Percentiles rank a stretch among this genome's conserved stretches.
phyloP scores from a whole-genome alignment of 352 stramenopile species.

The Phytophthora cactorum region DNA sequence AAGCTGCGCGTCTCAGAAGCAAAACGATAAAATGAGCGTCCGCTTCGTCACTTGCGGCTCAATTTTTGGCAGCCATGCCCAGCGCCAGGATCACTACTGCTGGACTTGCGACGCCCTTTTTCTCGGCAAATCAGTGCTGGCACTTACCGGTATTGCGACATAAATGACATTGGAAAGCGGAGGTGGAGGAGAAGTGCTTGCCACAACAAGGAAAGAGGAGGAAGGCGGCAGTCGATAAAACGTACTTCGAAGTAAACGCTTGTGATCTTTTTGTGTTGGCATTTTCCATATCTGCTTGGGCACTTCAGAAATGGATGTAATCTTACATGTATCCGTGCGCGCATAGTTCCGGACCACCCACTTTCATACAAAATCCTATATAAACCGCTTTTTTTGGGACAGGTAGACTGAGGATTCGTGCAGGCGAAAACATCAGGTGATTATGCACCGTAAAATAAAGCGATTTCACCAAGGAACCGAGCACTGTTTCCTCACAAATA shows the following conservation, averaged over 20 bases:
- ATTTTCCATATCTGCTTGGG: neutral
- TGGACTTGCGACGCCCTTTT: conserved; percentile 15
- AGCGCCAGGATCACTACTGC: neutral
- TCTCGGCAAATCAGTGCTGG: conserved; percentile 26
- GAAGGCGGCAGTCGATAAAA: neutral
- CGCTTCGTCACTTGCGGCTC: neutral
- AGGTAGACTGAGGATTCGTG: too few species aligned
- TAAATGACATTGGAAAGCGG: too few species aligned
- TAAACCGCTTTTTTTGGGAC: too few species aligned
- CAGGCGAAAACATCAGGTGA: too few species aligned
- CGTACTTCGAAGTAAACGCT: too few species aligned
- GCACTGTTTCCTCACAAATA: too few species aligned
- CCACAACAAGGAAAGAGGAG: neutral
- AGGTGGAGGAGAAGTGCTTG: neutral
- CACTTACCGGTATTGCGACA: neutral
- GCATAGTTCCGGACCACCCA: too few species aligned
- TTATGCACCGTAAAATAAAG: too few species aligned
- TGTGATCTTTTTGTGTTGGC: neutral
- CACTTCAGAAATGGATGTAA: too few species aligned
- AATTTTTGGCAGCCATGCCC: conserved; percentile 29
- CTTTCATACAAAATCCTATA: too few species aligned
- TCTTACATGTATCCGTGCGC: too few species aligned
- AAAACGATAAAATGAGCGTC: conserved; percentile 29
- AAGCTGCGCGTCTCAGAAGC: neutral
- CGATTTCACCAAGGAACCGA: too few species aligned